Evolutionary conservation across 73 alveolate genomes (phyloP).

Genomic region (Breviolum minutum): DNA sequence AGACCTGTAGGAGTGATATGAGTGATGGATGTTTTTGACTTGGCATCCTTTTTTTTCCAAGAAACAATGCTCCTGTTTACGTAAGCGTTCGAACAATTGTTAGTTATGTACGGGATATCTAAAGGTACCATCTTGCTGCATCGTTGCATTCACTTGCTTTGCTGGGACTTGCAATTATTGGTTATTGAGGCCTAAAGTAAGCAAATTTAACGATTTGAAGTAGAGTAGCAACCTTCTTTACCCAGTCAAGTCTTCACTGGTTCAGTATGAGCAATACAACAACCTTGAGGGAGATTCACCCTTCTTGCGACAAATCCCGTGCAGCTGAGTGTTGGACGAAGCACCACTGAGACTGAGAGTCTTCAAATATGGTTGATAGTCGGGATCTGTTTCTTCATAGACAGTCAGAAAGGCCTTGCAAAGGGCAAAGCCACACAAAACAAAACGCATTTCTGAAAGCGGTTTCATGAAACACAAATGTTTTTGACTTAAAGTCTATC

Average conservation of each 20-base stretch:
- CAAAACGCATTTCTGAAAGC: background rate
- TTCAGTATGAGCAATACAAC: no score
- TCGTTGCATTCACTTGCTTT: background rate
- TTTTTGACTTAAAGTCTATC: no score
- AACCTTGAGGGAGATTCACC: no score
- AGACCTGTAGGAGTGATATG: background rate
- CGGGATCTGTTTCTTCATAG: slow-evolving; percentile 66
- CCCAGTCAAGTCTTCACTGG: no score
- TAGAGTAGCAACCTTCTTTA: no score
- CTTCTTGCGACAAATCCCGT: no score
- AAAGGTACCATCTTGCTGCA: no score
- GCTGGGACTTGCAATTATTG: background rate
- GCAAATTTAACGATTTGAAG: background rate
- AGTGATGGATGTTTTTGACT: background rate
- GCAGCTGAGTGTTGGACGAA: no score
- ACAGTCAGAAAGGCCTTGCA: slow-evolving; percentile 54
- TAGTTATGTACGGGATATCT: no score
- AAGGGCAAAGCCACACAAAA: background rate
- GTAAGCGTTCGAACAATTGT: no score
- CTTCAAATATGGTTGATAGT: slow-evolving; percentile 11
- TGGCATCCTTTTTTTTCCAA: background rate
- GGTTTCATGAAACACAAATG: background rate
- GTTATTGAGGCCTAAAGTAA: background rate
- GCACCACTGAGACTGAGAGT: background rate
- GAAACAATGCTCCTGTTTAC: no score